phyloP scores from a whole-genome alignment of 257 asterid genomes.

The Asclepias syriaca region DNA sequence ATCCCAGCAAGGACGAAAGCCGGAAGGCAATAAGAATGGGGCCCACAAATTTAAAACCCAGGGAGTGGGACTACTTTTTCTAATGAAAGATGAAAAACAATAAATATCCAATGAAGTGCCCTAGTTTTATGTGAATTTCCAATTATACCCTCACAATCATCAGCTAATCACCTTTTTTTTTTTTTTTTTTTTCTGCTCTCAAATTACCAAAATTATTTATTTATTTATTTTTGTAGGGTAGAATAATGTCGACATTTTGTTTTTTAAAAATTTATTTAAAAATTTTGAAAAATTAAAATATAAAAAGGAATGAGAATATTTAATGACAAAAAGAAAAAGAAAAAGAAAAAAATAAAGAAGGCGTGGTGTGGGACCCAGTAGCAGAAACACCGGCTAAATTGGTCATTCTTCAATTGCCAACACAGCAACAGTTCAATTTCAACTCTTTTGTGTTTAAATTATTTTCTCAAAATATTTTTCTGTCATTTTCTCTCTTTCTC shows the following conservation, averaged over 20 bases:
- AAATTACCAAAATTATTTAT: too few relatives aligned
- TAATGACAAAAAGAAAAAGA: not conserved
- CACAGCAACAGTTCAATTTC: not conserved
- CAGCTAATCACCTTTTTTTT: too few relatives aligned
- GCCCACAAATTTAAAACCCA: not conserved
- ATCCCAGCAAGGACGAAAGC: not conserved
- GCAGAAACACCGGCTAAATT: slow-evolving; percentile 11
- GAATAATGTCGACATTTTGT: too few relatives aligned
- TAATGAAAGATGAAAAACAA: not conserved
- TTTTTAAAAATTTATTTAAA: too few relatives aligned
- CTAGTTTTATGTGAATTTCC: too few relatives aligned
- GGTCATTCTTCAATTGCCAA: slow-evolving; percentile 13
- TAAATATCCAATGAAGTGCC: not conserved
- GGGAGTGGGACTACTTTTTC: not conserved
- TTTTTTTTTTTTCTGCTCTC: too few relatives aligned
- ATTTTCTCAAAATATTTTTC: slow-evolving; percentile 1
- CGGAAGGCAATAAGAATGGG: not conserved
- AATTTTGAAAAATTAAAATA: too few relatives aligned
- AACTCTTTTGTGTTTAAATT: slow-evolving; percentile 6
- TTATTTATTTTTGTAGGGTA: too few relatives aligned
- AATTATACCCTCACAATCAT: too few relatives aligned
- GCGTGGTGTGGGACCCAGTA: not conserved
- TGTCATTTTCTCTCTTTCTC: slow-evolving; percentile 19
- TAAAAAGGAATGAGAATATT: not conserved
- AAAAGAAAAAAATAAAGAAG: not conserved